Base-by-base conservation (phyloP, 352 stramenopile genomes). In the Peronospora tabacina region DNA sequence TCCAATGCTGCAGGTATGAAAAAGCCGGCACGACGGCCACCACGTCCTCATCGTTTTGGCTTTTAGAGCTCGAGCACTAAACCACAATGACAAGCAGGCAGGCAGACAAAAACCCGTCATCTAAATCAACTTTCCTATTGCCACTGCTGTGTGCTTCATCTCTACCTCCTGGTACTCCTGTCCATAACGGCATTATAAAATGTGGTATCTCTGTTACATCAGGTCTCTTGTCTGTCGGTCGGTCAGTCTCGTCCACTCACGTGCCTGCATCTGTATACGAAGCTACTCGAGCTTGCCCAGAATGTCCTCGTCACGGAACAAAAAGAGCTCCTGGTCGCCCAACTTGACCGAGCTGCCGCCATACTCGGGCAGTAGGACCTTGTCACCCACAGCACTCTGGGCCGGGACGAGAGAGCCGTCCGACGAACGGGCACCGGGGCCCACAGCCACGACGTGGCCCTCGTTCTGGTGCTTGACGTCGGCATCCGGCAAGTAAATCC, bases 271-370 rank as follows among this genome's bases (percentile, higher is more conserved):
- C 7, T 26, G 22, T 26, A 0, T 26, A n/a, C 22, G 5, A 0
- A 22, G 65, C 68, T 88, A 91, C 64, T 90, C 71, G 70, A 98
- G 94, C 76, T 98, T 98, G 67, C 93, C 94, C 51, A 98, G 87
- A 72, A 98, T 97, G 72, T 98, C 94, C 26, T 97, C 90, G 69
- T 98, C 90, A 58, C 94, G 78, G 72, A 97, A 98, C 28, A 98
- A 72, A 63, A 95, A 89, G 61, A 96, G 81, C 72, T 98, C 92
- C 41, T 97, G 73, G 22, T 85, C 82, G 51, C 72, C 86, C 40
- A 98, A 75, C 66, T 97, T 96, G 29, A 98, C 77, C 47, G 91
- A 67, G 52, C 74, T 94, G 51, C 94, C 94, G 39, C 94, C 94
- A 76, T 98, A 98, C 75, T 98, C 93, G 8, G 94, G 94, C 43